These are phyloP conservation scores for Cystoisospora suis DNA, from an alignment of 169 alveolate species.

Conservation along the genomic window DNA sequence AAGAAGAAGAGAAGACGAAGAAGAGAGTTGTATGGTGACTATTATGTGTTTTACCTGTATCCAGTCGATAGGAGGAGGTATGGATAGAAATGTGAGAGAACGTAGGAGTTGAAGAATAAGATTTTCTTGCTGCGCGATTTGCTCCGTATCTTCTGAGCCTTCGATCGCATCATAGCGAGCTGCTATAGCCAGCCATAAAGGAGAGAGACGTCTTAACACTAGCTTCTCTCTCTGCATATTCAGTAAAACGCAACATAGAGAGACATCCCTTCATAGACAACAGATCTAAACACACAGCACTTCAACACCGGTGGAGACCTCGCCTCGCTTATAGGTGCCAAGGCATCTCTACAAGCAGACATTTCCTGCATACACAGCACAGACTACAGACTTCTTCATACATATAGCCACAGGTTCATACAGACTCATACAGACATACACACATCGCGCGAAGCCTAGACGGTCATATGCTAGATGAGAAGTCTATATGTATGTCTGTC, in stretches of 20 bases:
- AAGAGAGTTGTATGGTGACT: neutral
- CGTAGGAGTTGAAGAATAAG: constrained; percentile 56
- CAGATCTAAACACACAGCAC: neutral
- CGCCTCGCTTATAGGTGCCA: too few species aligned
- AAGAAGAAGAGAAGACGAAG: neutral
- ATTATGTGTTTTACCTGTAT: neutral
- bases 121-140: constrained; percentile 3
- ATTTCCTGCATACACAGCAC: too few species aligned
- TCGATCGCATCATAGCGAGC: constrained; percentile 44
- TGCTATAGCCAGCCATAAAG: constrained; percentile 27
- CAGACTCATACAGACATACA: neutral
- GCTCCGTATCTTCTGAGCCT: constrained; percentile 28
- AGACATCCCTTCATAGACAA: too few species aligned
- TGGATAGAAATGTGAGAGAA: constrained; percentile 39
- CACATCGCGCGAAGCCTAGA: neutral
- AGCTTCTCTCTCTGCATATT: constrained; percentile 32
- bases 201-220: constrained; percentile 3
- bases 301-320: neutral
- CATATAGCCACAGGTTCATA: neutral
- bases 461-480: neutral
- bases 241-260: neutral
- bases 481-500: neutral
- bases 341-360: too few species aligned
- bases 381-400: too few species aligned
- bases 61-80: constrained; percentile 49